Evolutionary conservation across 2,329 filamentous ascomycete species (phyloP), one percentile per base, ranked within the genome.

Genomic region (Penicillium vulpinum): DNA sequence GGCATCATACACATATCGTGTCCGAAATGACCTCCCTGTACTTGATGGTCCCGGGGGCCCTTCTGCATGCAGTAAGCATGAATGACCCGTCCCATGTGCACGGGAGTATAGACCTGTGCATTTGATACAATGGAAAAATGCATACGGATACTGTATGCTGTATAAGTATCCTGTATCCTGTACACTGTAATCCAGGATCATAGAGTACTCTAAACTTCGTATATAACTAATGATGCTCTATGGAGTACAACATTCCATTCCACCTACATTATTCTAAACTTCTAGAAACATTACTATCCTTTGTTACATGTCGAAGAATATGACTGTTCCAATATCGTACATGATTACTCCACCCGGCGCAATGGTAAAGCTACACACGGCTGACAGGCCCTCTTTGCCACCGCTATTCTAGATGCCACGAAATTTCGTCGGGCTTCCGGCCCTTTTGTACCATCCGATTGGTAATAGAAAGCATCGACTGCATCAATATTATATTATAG

Each of bases 361-460:
- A 56, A 35, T 29, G 53, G 49, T 22, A 56, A 56, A 51, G 24
- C 46, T 31, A 51, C 22, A 31, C 29, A 22, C 39, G 29, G 51
- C 33, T 35, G 26, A 18, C 24, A 47, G 16, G n/a, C n/a, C 31
- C 41, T 15, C 40, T 21, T 48, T 31, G 41, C 54, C 48, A 44
- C 48, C 36, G 44, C 52, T 38, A 50, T 33, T 26, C 26, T 10
- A 35, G 8, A 21, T 28, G 2, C 13, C 44, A 41, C n/a, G 16
- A 26, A 21, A 24, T 10, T 7, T n/a, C 7, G 6, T 29, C 45
- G 24, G 38, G n/a, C 26, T 44, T 28, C 21, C 10, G 15, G 10
- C 26, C 53, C 26, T 41, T n/a, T 39, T 7, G n/a, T 36, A 46
- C 53, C 41, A 18, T 33, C 11, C 48, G n/a, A 7, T 36, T 45